phyloP scores from a whole-genome alignment of 1,139 yeast species.

The Hansenula sp. region DNA sequence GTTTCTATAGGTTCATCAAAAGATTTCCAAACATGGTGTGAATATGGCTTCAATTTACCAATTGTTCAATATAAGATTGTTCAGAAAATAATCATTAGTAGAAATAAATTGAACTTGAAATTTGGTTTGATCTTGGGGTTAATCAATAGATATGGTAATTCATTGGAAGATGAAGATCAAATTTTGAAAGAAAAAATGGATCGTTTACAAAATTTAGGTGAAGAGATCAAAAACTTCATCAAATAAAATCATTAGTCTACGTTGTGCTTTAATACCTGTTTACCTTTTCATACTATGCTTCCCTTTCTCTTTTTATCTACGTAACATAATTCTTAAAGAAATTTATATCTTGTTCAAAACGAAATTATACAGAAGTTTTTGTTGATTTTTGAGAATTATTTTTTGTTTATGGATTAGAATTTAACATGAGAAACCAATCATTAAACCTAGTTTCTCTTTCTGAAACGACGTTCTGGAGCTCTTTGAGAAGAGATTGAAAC shows the following conservation, averaged over 20 bases:
- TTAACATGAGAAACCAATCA: slow-evolving; percentile 8
- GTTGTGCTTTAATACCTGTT: no score
- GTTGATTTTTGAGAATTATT: slow-evolving; percentile 13
- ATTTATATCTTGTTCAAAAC: not conserved
- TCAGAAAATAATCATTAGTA: slow-evolving; percentile 30
- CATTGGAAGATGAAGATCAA: slow-evolving; percentile 31
- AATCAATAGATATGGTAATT: slow-evolving; percentile 35
- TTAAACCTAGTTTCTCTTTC: slow-evolving; percentile 75
- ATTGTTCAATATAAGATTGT: slow-evolving; percentile 30
- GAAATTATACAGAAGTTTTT: not conserved
- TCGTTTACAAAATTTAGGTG: slow-evolving; percentile 35
- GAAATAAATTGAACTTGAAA: slow-evolving; percentile 36
- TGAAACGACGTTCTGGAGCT: slow-evolving; percentile 89
- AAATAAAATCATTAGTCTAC: slow-evolving; percentile 6
- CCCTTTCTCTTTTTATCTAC: not conserved
- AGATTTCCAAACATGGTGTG: slow-evolving; percentile 22
- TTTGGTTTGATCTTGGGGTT: slow-evolving; percentile 29
- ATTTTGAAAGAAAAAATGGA: slow-evolving; percentile 31
- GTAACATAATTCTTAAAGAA: not conserved
- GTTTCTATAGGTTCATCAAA: slow-evolving; percentile 22
- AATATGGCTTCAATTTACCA: slow-evolving; percentile 27
- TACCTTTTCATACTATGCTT: no score
- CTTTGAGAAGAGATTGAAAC: slow-evolving; percentile 91
- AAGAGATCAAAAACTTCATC: slow-evolving; percentile 34
- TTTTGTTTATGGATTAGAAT: slow-evolving; percentile 20